Base-by-base conservation (phyloP, 176 grass and related monocot genomes). In the Cocos nucifera region DNA sequence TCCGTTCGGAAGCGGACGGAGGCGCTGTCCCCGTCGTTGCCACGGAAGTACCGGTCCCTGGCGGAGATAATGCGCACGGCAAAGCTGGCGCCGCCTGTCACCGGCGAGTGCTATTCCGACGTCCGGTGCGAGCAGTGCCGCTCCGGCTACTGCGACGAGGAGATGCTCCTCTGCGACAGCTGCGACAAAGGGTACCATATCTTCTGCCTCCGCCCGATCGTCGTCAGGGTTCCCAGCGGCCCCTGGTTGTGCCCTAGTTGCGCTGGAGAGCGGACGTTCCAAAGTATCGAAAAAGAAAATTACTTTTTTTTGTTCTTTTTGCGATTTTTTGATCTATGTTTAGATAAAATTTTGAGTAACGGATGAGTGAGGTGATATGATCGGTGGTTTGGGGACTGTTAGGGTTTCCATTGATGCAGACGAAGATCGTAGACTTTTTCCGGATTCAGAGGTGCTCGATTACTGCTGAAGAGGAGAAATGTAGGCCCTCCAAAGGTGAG, bases 351-450 rank as follows among this genome's bases (percentile, higher is more conserved):
- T 44, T 44, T 14, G 35, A 9, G 35, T 44, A 44, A 44, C 9
- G 35, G 35, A 44, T 44, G 35, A 44, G 35, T 44, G 24, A 66
- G 53, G 16, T 22, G 20, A 15, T 74, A 61, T 50, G 51, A 55
- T 65, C 35, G 10, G 20, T 65, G 52, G 30, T 78, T 68, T 26
- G 69, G 61, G 48, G 6, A 61, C 4, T 26, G 51, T 21, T 70
- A 98, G 87, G 81, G 54, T 85, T 89, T 67, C 81, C 93, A 17
- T 51, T 92, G 73, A 85, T 78, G 64, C 87, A 98, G 75, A 91
- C 58, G 16, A 92, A 88, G 87, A 97, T 97, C 62, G 21, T 91
- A 1, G 78, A 92, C 85, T 98, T 98, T 79, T 98, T 98, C 73
- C 58, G 81, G 72, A 98, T 98, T 53, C 78, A 81, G 53, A 90